Conservation (phyloP, 208 protist species). For the Crithidia expoeki region DNA sequence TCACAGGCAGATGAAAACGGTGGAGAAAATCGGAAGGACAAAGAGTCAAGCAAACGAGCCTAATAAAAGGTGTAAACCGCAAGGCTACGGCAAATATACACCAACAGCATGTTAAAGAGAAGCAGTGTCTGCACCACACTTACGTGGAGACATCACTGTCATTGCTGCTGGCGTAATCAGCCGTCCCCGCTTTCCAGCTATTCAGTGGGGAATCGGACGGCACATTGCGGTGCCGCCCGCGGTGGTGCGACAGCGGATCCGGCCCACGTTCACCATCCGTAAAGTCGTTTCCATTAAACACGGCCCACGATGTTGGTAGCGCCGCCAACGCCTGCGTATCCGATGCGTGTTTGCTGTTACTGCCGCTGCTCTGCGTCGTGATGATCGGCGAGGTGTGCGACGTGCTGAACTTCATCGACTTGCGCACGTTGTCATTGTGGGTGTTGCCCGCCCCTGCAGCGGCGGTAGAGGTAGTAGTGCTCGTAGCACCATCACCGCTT, state of each 20-base stretch:
- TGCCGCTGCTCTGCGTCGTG: neutral
- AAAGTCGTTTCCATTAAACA: conserved; percentile 1
- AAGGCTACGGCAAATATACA: too few relatives aligned
- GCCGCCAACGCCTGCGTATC: neutral
- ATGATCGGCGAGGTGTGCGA: neutral
- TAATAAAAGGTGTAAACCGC: neutral
- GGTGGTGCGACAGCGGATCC: neutral
- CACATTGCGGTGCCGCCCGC: neutral
- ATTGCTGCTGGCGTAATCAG: conserved; percentile 17
- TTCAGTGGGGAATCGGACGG: neutral
- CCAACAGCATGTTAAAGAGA: too few relatives aligned
- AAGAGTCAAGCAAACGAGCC: neutral
- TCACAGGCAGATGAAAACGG: neutral
- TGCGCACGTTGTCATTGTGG: conserved; percentile 3
- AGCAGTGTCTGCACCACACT: neutral
- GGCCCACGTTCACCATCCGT: neutral
- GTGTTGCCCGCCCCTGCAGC: neutral
- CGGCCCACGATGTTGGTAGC: conserved; percentile 4
- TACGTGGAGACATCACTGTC: conserved; percentile 23
- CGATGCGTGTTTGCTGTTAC: neutral
- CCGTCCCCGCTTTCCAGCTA: neutral
- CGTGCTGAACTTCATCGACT: neutral
- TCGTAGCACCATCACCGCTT: neutral
- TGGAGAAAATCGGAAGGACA: neutral
- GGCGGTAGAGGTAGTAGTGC: too few relatives aligned